A percentile compares a stretch with the other conserved stretches of the same genome.
phyloP scores from a whole-genome alignment of 2,329 filamentous ascomycete species.

The Aureobasidium leucospermi region DNA sequence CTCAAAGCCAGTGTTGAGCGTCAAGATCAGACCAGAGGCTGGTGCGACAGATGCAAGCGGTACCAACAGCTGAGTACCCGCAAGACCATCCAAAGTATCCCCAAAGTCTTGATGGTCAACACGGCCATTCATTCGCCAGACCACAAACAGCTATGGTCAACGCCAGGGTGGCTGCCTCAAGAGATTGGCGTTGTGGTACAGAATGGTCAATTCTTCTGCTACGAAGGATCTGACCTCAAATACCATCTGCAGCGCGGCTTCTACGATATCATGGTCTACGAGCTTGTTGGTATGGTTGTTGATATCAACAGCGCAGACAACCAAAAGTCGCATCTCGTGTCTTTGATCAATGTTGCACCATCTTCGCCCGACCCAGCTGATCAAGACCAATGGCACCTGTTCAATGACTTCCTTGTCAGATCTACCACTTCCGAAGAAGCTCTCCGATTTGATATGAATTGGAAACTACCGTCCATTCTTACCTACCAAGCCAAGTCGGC shows the following conservation, averaged over 20 bases:
- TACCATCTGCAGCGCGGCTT: slow-evolving; percentile 70
- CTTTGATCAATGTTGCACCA: slow-evolving; percentile 75
- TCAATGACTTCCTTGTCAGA: slow-evolving; percentile 93
- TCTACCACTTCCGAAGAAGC: slow-evolving; percentile 76
- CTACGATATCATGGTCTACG: slow-evolving; percentile 80
- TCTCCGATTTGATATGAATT: slow-evolving; percentile 77
- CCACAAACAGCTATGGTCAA: slow-evolving; percentile 76
- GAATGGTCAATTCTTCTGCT: slow-evolving; percentile 88
- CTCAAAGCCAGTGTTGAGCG: slow-evolving; percentile 89
- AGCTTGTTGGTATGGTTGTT: slow-evolving; percentile 79
- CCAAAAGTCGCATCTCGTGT: slow-evolving; percentile 84
- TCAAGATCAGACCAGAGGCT: slow-evolving; percentile 81
- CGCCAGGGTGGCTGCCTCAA: slow-evolving; percentile 82
- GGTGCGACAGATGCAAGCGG: slow-evolving; percentile 84
- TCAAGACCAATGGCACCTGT: slow-evolving; percentile 81
- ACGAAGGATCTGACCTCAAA: slow-evolving; percentile 83
- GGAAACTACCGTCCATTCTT: slow-evolving; percentile 88
- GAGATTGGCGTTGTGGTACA: slow-evolving; percentile 91
- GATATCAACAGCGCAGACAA: slow-evolving; percentile 82
- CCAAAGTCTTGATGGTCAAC: slow-evolving; percentile 83
- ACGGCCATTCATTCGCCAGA: slow-evolving; percentile 66
- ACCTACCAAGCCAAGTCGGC: slow-evolving; percentile 76
- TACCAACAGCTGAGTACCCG: slow-evolving; percentile 83
- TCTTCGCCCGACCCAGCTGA: slow-evolving; percentile 52
- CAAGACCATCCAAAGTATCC: slow-evolving; percentile 75